phyloP scores from a whole-genome alignment of 176 grass and related monocot species.

The Oryza longistaminata region DNA sequence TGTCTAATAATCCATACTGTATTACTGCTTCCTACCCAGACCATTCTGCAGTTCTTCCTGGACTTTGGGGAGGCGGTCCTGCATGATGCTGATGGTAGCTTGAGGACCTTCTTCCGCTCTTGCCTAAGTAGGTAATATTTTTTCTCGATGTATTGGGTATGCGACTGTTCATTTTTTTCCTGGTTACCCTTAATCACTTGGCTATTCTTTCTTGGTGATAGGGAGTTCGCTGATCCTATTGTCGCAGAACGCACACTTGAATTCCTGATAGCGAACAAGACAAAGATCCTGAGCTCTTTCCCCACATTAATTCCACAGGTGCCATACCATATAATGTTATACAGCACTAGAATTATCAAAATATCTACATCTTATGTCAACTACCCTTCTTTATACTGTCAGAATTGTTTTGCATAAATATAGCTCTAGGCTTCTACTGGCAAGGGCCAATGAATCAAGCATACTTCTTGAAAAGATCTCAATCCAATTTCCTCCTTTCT shows the following conservation, averaged over 20 bases:
- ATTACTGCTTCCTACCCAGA: slow-evolving; percentile 53
- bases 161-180: neutral
- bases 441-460: neutral
- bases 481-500: slow-evolving; percentile 14
- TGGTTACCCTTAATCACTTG: neutral
- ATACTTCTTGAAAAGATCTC: slow-evolving; percentile 16
- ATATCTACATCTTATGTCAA: neutral
- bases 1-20: slow-evolving; percentile 19
- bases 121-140: slow-evolving; percentile 91
- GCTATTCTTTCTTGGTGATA: slow-evolving; percentile 32
- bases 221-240: slow-evolving; percentile 88
- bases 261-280: slow-evolving; percentile 77
- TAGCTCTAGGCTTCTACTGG: slow-evolving; percentile 1
- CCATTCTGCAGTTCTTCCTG: slow-evolving; percentile 93
- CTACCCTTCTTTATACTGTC: neutral
- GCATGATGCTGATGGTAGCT: slow-evolving; percentile 90
- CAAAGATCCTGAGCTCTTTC: slow-evolving; percentile 66
- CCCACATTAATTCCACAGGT: slow-evolving; percentile 86
- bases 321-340: neutral
- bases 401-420: neutral
- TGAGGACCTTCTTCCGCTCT: slow-evolving; percentile 80
- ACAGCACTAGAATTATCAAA: neutral
- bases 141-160: neutral
- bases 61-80: slow-evolving; percentile 96
- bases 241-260: slow-evolving; percentile 70